Conservation (phyloP, 129 eudicot genomes). For the Gnaphalium uliginosum region DNA sequence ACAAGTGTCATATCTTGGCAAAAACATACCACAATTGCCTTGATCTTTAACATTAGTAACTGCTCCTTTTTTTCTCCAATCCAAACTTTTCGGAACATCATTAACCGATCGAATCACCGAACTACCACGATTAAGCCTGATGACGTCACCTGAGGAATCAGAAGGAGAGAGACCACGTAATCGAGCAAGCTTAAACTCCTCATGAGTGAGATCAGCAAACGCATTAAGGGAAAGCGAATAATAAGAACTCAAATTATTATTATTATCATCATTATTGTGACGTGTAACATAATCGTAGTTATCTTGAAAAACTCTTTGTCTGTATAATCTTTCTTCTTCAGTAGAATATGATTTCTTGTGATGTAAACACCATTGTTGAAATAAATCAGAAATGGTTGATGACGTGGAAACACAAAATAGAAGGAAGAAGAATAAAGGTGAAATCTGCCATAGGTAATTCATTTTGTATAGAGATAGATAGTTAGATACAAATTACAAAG, state of each 20-base stretch:
- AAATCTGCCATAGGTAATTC: conserved; percentile 37
- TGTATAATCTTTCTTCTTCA: conserved; percentile 47
- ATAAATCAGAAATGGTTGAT: conserved; percentile 52
- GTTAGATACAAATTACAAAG: neutral
- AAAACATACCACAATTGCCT: conserved; percentile 83
- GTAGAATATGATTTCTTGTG: conserved; percentile 65
- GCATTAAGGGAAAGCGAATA: conserved; percentile 72
- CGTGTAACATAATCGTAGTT: conserved; percentile 54
- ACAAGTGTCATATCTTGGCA: neutral
- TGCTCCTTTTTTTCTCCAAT: conserved; percentile 95
- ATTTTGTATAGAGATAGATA: conserved; percentile 9
- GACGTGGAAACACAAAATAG: conserved; percentile 17
- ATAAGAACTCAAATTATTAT: conserved; percentile 39
- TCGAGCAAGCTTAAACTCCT: conserved; percentile 67
- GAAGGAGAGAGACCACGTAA: conserved; percentile 47
- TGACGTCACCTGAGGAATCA: conserved; percentile 42
- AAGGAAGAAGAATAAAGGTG: conserved; percentile 8
- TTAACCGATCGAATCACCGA: conserved; percentile 5
- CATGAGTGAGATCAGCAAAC: conserved; percentile 91
- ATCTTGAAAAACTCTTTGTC: conserved; percentile 58
- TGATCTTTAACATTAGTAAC: conserved; percentile 91
- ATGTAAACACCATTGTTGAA: conserved; percentile 65
- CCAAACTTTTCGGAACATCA: conserved; percentile 53
- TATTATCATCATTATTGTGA: conserved; percentile 44
- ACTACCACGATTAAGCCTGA: conserved; percentile 48